phyloP scores from a whole-genome alignment of 2,329 filamentous ascomycete genomes.

The Tricladium varicosporioides region DNA sequence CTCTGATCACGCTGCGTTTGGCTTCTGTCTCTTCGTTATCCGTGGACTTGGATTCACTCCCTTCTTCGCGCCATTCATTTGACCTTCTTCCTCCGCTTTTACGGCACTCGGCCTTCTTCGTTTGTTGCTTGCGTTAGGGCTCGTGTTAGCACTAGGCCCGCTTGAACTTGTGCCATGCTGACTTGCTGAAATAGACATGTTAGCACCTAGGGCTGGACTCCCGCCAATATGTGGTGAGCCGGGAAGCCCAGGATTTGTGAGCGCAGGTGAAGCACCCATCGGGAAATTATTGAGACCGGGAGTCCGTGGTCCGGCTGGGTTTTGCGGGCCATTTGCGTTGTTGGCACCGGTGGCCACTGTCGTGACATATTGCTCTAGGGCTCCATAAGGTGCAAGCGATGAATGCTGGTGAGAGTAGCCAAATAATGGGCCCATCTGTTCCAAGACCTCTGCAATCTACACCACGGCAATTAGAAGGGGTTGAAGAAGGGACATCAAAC shows the following conservation, averaged over 20 bases:
- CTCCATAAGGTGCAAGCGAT: conserved; percentile 53
- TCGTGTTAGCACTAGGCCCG: conserved; percentile 65
- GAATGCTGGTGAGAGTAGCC: conserved; percentile 54
- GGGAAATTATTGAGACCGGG: conserved; percentile 42
- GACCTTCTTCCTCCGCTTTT: conserved; percentile 36
- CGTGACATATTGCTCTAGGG: conserved; percentile 59
- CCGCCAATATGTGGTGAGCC: conserved; percentile 56
- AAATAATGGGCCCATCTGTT: conserved; percentile 65
- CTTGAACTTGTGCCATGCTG: conserved; percentile 66
- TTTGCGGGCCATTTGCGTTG: conserved; percentile 20
- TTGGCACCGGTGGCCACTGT: conserved; percentile 40
- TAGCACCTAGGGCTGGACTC: conserved; percentile 60
- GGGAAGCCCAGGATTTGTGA: conserved; percentile 58
- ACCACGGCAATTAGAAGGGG: conserved; percentile 13
- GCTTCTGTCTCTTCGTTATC: conserved; percentile 39
- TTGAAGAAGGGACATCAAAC: not conserved
- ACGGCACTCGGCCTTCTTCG: conserved; percentile 39
- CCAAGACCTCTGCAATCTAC: conserved; percentile 64
- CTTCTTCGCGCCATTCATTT: conserved; percentile 32
- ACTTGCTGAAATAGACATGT: conserved; percentile 66
- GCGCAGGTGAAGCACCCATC: conserved; percentile 58
- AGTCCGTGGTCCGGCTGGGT: conserved; percentile 29
- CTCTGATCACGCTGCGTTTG: conserved; percentile 3
- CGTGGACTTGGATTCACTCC: conserved; percentile 40
- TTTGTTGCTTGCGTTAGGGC: conserved; percentile 38